Evolutionary conservation across 306 rosid species (phyloP).

Genomic region (Trichosanthes cucumerina): DNA sequence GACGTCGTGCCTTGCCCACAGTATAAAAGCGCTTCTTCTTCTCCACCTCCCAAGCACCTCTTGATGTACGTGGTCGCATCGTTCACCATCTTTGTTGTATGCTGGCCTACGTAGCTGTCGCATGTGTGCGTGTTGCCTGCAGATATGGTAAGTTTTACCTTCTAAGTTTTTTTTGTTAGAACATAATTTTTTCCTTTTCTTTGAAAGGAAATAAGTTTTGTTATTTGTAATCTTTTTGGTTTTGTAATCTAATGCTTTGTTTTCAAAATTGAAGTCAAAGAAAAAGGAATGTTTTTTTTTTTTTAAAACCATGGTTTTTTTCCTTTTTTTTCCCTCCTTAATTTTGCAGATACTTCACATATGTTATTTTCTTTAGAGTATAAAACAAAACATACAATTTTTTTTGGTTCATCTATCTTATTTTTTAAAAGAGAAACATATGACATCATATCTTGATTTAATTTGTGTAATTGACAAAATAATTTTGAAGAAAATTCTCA

Average conservation of each 20-base stretch:
- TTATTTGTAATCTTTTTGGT: background rate
- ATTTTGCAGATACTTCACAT: background rate
- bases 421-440: too few species aligned
- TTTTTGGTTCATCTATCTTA: too few species aligned
- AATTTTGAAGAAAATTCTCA: too few species aligned
- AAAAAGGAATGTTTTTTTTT: background rate
- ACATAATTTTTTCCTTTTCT: background rate
- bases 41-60: slow-evolving; percentile 54
- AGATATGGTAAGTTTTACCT: background rate
- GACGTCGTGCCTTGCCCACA: slow-evolving; percentile 79
- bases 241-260: background rate
- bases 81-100: slow-evolving; percentile 49
- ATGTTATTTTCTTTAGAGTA: too few species aligned
- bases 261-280: too few species aligned
- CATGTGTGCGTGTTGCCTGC: slow-evolving; percentile 69
- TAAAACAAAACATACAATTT: too few species aligned
- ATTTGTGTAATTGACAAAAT: too few species aligned
- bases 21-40: slow-evolving; percentile 46
- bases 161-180: background rate
- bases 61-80: slow-evolving; percentile 51
- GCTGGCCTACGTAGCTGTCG: slow-evolving; percentile 67
- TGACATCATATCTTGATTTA: too few species aligned
- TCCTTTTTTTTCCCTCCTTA: background rate
- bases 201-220: background rate
- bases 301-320: background rate